phyloP scores from a whole-genome alignment of 306 rosid genomes.

The Ormosia semicastrata region DNA sequence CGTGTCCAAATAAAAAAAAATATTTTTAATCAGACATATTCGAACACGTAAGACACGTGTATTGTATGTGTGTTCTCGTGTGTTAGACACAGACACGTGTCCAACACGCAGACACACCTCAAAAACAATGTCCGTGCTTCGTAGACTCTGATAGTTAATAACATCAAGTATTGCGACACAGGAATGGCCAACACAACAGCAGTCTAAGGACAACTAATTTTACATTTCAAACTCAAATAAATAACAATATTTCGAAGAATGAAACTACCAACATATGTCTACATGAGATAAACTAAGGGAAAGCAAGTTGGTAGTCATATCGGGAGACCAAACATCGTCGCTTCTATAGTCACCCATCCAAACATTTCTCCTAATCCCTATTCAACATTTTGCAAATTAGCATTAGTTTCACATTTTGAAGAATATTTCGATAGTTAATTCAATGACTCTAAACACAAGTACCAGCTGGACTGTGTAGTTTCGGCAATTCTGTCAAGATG shows the following conservation, averaged over 20 bases:
- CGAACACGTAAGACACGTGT: no score
- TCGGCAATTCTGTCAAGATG: background rate
- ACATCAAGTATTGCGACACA: background rate
- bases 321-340: slow-evolving; percentile 96
- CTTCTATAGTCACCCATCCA: slow-evolving; percentile 93
- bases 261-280: background rate
- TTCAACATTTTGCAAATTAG: slow-evolving; percentile 31
- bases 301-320: slow-evolving; percentile 41
- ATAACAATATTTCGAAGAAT: background rate
- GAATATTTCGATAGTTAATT: no score
- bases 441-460: no score
- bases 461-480: no score
- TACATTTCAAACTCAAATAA: background rate
- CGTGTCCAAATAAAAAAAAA: no score
- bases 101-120: no score
- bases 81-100: no score
- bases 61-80: no score
- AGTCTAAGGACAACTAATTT: background rate
- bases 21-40: no score
- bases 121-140: no score
- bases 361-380: slow-evolving; percentile 96
- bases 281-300: background rate
- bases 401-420: background rate
- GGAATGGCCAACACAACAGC: background rate
- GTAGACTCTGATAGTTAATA: background rate